These are phyloP conservation scores for Leccinum barrowsii DNA, from an alignment of 768 basidiomycete species.

Conservation along the genomic window DNA sequence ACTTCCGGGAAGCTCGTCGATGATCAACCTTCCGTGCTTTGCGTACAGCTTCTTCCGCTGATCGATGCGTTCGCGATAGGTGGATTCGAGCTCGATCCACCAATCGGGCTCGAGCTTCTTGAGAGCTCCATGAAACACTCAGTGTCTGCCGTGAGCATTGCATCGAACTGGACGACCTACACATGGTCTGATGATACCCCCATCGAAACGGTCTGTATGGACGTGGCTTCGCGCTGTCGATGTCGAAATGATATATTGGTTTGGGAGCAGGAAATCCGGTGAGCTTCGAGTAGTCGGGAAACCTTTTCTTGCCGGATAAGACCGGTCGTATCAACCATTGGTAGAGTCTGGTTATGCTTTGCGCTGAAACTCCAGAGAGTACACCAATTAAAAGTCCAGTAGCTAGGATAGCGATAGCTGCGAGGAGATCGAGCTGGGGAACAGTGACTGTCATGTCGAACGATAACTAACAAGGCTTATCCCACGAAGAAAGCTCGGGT, in stretches of 20 bases:
- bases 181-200: slow-evolving; percentile 56
- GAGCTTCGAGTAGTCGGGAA: slow-evolving; percentile 40
- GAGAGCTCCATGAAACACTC: slow-evolving; percentile 31
- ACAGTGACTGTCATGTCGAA: slow-evolving; percentile 8
- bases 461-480: background rate
- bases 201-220: slow-evolving; percentile 57
- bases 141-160: background rate
- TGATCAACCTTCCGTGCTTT: slow-evolving; percentile 37
- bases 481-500: background rate
- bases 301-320: slow-evolving; percentile 5
- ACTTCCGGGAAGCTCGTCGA: slow-evolving; percentile 48
- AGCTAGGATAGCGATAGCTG: slow-evolving; percentile 1
- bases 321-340: slow-evolving; percentile 7
- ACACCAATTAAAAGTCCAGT: slow-evolving; percentile 1
- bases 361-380: background rate
- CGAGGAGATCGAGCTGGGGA: background rate
- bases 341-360: background rate
- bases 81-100: slow-evolving; percentile 56
- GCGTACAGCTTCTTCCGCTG: slow-evolving; percentile 41
- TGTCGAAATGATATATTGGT: slow-evolving; percentile 41
- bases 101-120: slow-evolving; percentile 49
- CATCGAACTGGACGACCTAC: slow-evolving; percentile 27
- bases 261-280: slow-evolving; percentile 41
- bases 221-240: slow-evolving; percentile 41
- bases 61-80: slow-evolving; percentile 41